Base-by-base conservation (phyloP, 306 rosid genomes). In the Mucuna pruriens region DNA sequence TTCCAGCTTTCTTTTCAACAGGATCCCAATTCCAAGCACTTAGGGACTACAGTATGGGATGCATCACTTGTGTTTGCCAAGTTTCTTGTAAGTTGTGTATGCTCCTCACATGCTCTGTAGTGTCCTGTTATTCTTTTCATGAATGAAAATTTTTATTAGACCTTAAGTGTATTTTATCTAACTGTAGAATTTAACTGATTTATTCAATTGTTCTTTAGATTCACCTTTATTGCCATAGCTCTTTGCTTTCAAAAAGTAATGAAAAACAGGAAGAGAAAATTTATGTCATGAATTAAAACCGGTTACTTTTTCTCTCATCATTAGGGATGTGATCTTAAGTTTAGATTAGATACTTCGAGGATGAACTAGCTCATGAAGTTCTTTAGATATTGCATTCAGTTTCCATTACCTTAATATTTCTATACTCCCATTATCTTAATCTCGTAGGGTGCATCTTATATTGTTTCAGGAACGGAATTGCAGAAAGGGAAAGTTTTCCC, bases 41-140 rank as follows among this genome's bases (percentile, higher is more conserved):
- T 91, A 64, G 99, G 97, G 79, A 95, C 99, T 57, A 95, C 99
- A 1, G 95, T 95, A 36, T 95, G 99, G 99, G 97, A 95, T 85
- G 97, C 99, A 23, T 95, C 99, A 82, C 92, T 95, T 75, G 99
- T 92, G 13, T 91, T 95, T 54, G 88, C 54, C 82, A 95, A 93
- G 85, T 95, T 88, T 89, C 92, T 95, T 86, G 97, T 95, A 89
- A 82, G 84, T 82, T 69, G 61, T 69, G 33, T 46, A 52, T 66
- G 72, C 65, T 80, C 77, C 48, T 75, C 22, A 3, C 54, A 31
- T 51, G 71, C 78, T 80, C 66, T 46, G 20, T 54, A 49, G 80
- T 45, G 63, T 48, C 75, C 57, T 48, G 49, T 65, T 22, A 45
- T 22, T 46, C 46, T 71, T 42, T 79, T 61, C 75, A 46, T 65